These are phyloP conservation scores for Emergomyces pasteurianus DNA, from an alignment of 2,329 filamentous ascomycete genomes.

Conservation along the genomic window DNA sequence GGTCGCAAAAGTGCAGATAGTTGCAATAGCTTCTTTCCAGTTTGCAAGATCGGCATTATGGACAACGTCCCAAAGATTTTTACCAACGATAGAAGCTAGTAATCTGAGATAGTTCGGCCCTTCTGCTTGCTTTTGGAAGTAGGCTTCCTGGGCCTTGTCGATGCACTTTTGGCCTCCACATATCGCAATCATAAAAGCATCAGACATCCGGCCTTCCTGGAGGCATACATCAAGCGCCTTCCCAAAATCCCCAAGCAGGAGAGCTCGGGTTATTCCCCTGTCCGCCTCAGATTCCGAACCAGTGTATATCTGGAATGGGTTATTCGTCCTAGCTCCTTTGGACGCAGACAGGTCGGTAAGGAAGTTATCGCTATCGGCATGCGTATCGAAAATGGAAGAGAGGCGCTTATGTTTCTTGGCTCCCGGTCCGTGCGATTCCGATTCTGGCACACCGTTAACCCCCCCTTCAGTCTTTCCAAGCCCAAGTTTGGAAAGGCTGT, in stretches of 20 bases:
- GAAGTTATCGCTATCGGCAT: constrained; percentile 69
- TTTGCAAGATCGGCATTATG: constrained; percentile 86
- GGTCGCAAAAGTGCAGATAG: constrained; percentile 88
- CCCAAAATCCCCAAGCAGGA: constrained; percentile 84
- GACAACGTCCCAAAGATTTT: constrained; percentile 96
- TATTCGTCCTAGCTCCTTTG: constrained; percentile 85
- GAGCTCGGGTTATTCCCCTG: constrained; percentile 70
- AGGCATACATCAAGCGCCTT: constrained; percentile 81
- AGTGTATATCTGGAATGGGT: constrained; percentile 81
- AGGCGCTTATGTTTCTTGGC: constrained; percentile 50
- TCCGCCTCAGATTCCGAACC: constrained; percentile 77
- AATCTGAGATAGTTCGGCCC: constrained; percentile 87
- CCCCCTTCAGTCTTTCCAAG: constrained; percentile 23
- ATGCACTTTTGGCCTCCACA: constrained; percentile 88
- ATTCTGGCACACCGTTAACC: constrained; percentile 35
- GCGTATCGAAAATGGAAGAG: constrained; percentile 70
- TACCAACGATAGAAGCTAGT: constrained; percentile 80
- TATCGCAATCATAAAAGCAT: constrained; percentile 96
- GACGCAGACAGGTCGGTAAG: constrained; percentile 72
- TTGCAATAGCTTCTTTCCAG: constrained; percentile 97
- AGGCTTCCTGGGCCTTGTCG: constrained; percentile 84
- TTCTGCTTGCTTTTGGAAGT: constrained; percentile 69
- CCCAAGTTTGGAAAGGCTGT: constrained; percentile 31
- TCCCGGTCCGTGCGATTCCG: constrained; percentile 36
- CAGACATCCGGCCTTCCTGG: constrained; percentile 78